Evolutionary conservation across 2,329 filamentous ascomycete genomes (phyloP), one percentile per base, ranked within the genome.

Genomic region (Fusarium sp.): DNA sequence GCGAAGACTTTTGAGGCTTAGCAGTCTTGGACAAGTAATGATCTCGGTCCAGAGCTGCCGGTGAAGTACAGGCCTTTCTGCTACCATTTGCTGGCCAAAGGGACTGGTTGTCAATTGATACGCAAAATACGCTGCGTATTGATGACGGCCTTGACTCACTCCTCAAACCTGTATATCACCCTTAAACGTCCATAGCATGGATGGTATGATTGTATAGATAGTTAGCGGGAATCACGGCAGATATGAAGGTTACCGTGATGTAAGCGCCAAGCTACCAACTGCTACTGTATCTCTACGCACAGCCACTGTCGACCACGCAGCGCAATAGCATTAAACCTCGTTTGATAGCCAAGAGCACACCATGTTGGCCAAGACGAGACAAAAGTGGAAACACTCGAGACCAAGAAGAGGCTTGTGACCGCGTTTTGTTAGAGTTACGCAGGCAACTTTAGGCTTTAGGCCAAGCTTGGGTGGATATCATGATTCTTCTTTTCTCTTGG

Each of bases 1-100:
- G 61, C 61, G 57, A 73, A 60, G 56, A 67, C 20, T 41, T 57
- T 48, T 60, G 72, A 73, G 72, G 72, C 72, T 74, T 38, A 75
- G 68, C 57, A 69, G 56, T 38, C 33, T 65, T 56, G 41, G 58
- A 45, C 58, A 71, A 42, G 70, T 47, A 45, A 63, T 56, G 33
- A 42, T 56, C 26, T 56, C 41, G 54, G 54, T 54, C 17, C 33
- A 42, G 35, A 70, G 36, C 39, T 70, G 48, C 49, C 33, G 52
- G 41, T 52, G 22, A 63, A 47, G 31, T 36, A 47, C 24, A 52
- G 58, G 20, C 18, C n/a, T 17, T 26, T 26, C 33, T 44, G 35
- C 20, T 47, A 22, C 38, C 33, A 31, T 38, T 47, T 36, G 9
- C 33, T 42, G 33, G 39, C 20, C 41, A 52, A 24, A 36, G 49